These are phyloP conservation scores for Solanum etuberosum DNA, from an alignment of 257 asterid species.

Conservation along the genomic window DNA sequence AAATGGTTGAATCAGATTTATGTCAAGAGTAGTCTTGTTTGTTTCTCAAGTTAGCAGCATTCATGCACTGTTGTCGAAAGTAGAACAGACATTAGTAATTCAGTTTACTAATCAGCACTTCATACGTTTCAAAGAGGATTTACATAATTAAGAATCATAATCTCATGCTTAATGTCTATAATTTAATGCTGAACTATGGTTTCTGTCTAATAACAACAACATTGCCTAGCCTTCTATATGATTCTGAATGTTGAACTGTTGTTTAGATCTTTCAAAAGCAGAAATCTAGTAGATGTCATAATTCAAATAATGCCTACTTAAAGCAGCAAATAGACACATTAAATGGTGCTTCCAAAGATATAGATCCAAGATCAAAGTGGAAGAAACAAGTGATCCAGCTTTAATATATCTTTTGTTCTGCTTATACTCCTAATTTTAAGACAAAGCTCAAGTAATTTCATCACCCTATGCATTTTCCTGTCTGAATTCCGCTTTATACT, in stretches of 20 bases:
- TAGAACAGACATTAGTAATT: not conserved
- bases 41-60: not conserved
- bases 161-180: not conserved
- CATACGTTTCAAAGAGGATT: not conserved
- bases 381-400: not conserved
- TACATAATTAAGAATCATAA: not conserved
- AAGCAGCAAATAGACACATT: not conserved
- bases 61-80: not conserved
- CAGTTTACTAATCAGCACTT: not conserved
- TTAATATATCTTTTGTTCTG: not conserved
- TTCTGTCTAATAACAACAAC: not conserved
- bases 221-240: not conserved
- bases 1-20: not conserved
- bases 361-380: not conserved
- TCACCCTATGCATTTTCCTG: not conserved
- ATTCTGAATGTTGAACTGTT: not conserved
- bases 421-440: not conserved
- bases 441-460: not conserved
- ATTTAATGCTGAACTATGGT: not conserved
- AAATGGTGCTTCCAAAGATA: not conserved
- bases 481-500: not conserved
- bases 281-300: not conserved
- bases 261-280: not conserved
- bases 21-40: not conserved
- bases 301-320: not conserved